Evolutionary conservation across 2,329 filamentous ascomycete species (phyloP).

Genomic region (Colletotrichum cuscutae): DNA sequence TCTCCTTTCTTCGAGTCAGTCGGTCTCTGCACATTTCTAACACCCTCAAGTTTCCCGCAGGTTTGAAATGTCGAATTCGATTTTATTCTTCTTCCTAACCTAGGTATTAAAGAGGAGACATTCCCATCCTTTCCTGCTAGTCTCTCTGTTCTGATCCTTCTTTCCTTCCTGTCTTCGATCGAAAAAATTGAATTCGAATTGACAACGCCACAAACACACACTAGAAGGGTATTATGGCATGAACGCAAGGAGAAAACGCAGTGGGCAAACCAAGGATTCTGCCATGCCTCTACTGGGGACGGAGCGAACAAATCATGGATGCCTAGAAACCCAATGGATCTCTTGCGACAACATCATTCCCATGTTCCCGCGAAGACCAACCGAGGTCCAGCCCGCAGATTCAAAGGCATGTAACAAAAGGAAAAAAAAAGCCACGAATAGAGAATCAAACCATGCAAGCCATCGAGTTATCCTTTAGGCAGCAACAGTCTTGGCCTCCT

Average conservation of each 20-base stretch:
- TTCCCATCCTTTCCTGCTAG: neutral
- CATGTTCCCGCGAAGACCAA: neutral
- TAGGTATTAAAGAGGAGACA: neutral
- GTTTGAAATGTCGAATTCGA: neutral
- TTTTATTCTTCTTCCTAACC: neutral
- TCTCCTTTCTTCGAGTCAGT: neutral
- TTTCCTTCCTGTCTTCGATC: slow-evolving; percentile 12
- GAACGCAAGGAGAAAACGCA: slow-evolving; percentile 23
- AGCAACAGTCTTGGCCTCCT: slow-evolving; percentile 18
- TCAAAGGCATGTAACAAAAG: slow-evolving; percentile 2
- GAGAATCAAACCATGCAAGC: neutral
- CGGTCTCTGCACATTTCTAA: neutral
- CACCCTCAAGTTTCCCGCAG: neutral
- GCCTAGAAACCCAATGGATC: neutral
- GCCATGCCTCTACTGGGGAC: neutral
- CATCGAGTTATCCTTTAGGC: neutral
- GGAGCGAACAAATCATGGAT: neutral
- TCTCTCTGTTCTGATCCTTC: neutral
- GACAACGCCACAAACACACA: slow-evolving; percentile 28
- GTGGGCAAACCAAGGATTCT: neutral
- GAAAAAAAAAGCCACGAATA: neutral
- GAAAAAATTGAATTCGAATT: slow-evolving; percentile 8
- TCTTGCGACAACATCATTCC: neutral
- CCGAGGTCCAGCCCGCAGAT: neutral
- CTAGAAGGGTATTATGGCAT: slow-evolving; percentile 34